Conservation (phyloP, 1,284 basidiomycete species). For the Leccinum holopus region DNA sequence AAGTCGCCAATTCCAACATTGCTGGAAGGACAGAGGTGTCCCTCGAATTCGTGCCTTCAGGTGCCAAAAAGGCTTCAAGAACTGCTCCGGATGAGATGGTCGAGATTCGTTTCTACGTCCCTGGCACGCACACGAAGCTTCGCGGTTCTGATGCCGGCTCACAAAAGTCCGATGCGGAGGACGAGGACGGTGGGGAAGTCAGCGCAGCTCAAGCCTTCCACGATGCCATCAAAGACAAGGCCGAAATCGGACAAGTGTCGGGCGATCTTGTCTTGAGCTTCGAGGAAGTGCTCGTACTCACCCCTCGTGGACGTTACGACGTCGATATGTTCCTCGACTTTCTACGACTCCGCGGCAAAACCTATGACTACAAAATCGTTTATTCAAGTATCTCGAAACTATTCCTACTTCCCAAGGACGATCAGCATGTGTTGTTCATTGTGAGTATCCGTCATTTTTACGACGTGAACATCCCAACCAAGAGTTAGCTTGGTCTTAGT, state of each 20-base stretch:
- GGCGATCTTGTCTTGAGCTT: conserved; percentile 96
- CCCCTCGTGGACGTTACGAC: conserved; percentile 95
- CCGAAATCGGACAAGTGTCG: conserved; percentile 89
- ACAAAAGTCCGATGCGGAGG: conserved; percentile 70
- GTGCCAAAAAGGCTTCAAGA: conserved; percentile 48
- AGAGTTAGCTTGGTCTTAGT: conserved; percentile 74
- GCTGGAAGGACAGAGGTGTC: conserved; percentile 97
- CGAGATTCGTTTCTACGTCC: conserved; percentile 96
- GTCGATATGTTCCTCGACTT: conserved; percentile 98
- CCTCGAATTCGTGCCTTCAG: conserved; percentile 79
- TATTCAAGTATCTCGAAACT: conserved; percentile 88
- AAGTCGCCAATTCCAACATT: conserved; percentile 97
- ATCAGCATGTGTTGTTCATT: conserved; percentile 94
- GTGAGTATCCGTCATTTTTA: conserved; percentile 46
- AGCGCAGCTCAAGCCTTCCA: conserved; percentile 97
- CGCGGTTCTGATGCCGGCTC: conserved; percentile 78
- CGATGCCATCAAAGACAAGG: conserved; percentile 94
- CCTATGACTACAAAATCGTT: conserved; percentile 98
- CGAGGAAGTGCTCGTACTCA: conserved; percentile 95
- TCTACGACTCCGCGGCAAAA: conserved; percentile 93
- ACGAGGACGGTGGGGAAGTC: conserved; percentile 71
- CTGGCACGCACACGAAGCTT: conserved; percentile 72
- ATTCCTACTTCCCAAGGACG: conserved; percentile 96
- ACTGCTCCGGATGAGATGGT: conserved; percentile 82
- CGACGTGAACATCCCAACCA: conserved; percentile 2